Percentiles rank a stretch among this genome's conserved stretches.
Conservation (phyloP, 148 eudicot species). For the Persicaria tinctoria region DNA sequence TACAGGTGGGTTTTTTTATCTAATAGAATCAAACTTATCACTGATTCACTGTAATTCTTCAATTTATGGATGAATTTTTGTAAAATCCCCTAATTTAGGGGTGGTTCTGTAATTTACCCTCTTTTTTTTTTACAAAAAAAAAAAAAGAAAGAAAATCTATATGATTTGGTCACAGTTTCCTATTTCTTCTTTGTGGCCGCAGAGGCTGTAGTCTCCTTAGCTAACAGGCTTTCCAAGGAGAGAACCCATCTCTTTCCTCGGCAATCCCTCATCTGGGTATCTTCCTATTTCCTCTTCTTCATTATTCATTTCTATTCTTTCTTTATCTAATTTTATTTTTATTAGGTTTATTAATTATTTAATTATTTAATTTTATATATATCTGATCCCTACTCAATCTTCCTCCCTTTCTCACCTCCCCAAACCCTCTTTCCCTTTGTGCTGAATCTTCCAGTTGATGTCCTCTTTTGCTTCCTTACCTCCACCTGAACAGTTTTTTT, state of each 20-base stretch:
- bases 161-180: background rate
- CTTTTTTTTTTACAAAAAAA: background rate
- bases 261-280: background rate
- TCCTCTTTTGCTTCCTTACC: background rate
- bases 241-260: background rate
- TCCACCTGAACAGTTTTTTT: background rate
- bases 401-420: background rate
- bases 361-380: background rate
- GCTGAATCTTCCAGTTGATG: background rate
- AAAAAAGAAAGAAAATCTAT: background rate
- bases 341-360: background rate
- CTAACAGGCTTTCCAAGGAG: slow-evolving; percentile 1
- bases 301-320: background rate
- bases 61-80: background rate
- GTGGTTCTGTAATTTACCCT: background rate
- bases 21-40: background rate
- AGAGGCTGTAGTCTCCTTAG: background rate
- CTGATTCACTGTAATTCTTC: no score
- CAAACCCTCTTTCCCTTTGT: slow-evolving; percentile 1
- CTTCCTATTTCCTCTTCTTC: background rate
- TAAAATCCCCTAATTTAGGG: background rate
- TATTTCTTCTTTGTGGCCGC: background rate
- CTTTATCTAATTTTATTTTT: background rate
- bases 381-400: background rate
- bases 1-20: no score